Evolutionary conservation across 306 rosid genomes (phyloP), one percentile per base, ranked within the genome.

Genomic region (Dryas alaskensis): DNA sequence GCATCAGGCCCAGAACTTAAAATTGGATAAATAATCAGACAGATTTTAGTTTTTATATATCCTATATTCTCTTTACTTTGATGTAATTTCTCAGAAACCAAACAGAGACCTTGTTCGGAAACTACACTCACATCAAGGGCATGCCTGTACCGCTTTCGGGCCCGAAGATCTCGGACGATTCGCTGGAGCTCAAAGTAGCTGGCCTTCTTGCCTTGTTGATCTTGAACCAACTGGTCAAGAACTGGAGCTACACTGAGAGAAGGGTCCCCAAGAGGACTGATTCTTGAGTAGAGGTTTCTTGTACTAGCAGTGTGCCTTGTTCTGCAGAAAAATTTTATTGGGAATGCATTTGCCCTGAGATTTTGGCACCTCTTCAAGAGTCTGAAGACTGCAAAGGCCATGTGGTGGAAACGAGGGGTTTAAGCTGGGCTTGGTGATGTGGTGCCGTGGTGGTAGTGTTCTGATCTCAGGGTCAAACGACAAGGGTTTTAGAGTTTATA

Each of bases 191-290:
- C 79, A 10, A 11, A 0, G 14, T 3, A 69, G 12, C 55, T 64
- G 57, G 82, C 74, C 46, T 58, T 46, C 19, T 75, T 45, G 25
- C 89, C 90, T 78, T 90, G 81, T 60, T 57, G 17, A 66, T 81
- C 44, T 60, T 57, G 17, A 66, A 82, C 44, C 94, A 94, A 91
- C 50, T 67, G 74, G 40, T 89, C 90, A 76, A 91, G 90, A 73
- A 87, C 76, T 19, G 90, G 90, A 12, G 57, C 73, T 4, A 88
- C 13, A 76, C 76, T 88, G 60, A 85, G n/a, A 1, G 86, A 86
- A 75, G 94, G 94, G 65, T 85, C 75, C 6, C 94, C 88, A 8
- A 85, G 78, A 53, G 89, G 94, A 65, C 88, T 84, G 61, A 91
- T 88, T 81, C 87, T 78, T 0, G 85, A 79, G 78, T 51, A 80